Evolutionary conservation across 805 yeast genomes (phyloP).

Genomic region (Ogataea zsoltii): DNA sequence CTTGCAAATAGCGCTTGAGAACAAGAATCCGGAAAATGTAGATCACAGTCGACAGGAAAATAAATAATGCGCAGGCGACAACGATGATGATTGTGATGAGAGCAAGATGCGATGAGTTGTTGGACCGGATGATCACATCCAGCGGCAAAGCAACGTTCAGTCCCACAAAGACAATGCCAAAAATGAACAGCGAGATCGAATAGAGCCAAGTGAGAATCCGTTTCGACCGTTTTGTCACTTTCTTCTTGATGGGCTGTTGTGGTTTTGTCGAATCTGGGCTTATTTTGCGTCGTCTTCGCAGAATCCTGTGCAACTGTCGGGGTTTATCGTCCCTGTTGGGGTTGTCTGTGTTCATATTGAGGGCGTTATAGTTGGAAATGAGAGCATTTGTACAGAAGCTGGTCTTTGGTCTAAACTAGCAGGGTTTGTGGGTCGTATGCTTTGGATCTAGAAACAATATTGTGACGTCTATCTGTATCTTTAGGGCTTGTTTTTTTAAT

Average conservation of each 20-base stretch:
- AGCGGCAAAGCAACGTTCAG: slow-evolving; percentile 74
- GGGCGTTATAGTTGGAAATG: background rate
- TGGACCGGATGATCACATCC: slow-evolving; percentile 68
- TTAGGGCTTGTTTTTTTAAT: too few relatives aligned
- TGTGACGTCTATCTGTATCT: too few relatives aligned
- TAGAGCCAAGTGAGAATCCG: slow-evolving; percentile 42
- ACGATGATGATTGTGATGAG: slow-evolving; percentile 81
- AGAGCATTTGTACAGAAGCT: slow-evolving; percentile 11
- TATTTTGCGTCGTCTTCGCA: slow-evolving; percentile 11
- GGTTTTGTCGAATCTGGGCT: background rate
- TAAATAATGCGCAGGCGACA: slow-evolving; percentile 64
- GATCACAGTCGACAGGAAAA: slow-evolving; percentile 49
- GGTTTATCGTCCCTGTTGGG: background rate
- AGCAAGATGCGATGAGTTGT: slow-evolving; percentile 58
- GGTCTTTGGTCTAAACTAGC: slow-evolving; percentile 10
- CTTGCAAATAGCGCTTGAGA: slow-evolving; percentile 59
- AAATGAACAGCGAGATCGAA: slow-evolving; percentile 43
- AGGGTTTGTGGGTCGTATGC: too few relatives aligned
- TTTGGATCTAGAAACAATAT: too few relatives aligned
- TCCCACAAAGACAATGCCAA: slow-evolving; percentile 47
- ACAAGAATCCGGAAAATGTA: slow-evolving; percentile 61
- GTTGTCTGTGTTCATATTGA: background rate
- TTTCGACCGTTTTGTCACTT: slow-evolving; percentile 21
- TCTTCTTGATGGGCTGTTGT: background rate
- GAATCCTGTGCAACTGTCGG: background rate